Evolutionary conservation across 305 asterid genomes (phyloP), one percentile per base, ranked within the genome.

Genomic region (Solanum hybrid): DNA sequence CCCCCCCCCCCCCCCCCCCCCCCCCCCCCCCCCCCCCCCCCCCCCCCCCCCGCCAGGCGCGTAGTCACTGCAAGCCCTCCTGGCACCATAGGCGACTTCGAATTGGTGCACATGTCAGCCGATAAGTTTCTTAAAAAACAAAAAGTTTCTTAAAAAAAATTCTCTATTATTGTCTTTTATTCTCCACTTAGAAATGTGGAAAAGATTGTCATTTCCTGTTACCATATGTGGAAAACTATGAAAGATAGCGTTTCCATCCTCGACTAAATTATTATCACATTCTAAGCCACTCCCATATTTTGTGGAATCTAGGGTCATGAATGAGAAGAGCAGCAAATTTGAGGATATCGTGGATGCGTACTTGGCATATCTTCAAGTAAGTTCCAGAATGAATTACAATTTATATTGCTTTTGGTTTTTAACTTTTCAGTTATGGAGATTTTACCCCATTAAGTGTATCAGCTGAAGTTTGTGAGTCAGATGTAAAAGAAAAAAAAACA

Each of bases 271-370:
- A 85, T 61, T 31, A 20, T 57, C 32, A 31, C 88, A 85, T 51
- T 6, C 77, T 85, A 57, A 85, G 88, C 22, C 76, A 22, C 88
- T 85, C 3, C 29, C 32, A 57, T 51, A 85, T 85, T 51, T 85
- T 31, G 75, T 57, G 73, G 32, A 51, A 85, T 85, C 41, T 57
- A 85, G 88, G 98, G 95, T 91, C 90, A 91, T 95, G 94, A 92
- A 88, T 91, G 93, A 93, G 39, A 94, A 93, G 81, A 92, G 89
- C 83, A 93, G 91, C 90, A 94, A 95, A 37, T 93, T 96, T 91
- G 98, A 96, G 94, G 99, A 97, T 93, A 93, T 95, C 90, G 92
- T 97, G 90, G 99, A 97, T 91, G 94, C 96, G 75, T 97, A 97
- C 93, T 91, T 97, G 94, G 98, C 98, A 26, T 94, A 95, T 93